Base-by-base conservation (phyloP, 2,329 filamentous ascomycete species). In the Sporothrix schenckii region DNA sequence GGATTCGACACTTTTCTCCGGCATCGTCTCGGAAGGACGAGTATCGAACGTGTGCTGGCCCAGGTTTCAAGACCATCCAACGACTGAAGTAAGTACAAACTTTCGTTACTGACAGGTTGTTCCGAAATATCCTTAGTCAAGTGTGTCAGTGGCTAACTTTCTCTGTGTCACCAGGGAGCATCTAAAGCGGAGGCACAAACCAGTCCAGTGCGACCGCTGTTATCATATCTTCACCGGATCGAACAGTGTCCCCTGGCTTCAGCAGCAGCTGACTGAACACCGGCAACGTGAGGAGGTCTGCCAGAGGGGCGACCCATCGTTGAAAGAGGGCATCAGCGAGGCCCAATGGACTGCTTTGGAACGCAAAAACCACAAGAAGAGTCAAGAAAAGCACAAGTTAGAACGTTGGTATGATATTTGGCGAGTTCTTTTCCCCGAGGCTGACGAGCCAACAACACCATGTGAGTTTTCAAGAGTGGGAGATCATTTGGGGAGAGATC, bases 401-500 rank as follows among this genome's bases (percentile, higher is more conserved):
- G 76, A 77, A 60, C 76, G 76, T 53, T 77, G 76, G 76, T 76
- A 74, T 63, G 76, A 77, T 69, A 77, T 77, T 24, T 77, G 76
- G 76, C 70, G 70, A 3, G 73, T 77, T 10, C 69, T 77, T 3
- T 77, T 77, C 41, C 75, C 75, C 0, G 74, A 71, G 3, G 70
- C 68, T 0, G 24, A 53, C 3, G 60, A 69, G 30, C 76, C 76
- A 13, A 69, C 72, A 5, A 76, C 74, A 24, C 75, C 76, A 10
- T 75, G 76, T 76, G 70, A 73, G 76, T 71, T 16, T 69, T 49
- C 69, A 67, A 50, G 13, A 27, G n/a, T 14, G 24, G 1, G 19
- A 24, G 14, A 19, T 14, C 16, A 19, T 30, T 30, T 30, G 27
- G 27, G 27, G 27, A 30, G 27, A 30, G 27, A 30, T 30, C 34